These are phyloP conservation scores for Irpex sp. DNA, from an alignment of 1,284 basidiomycete genomes.

Conservation along the genomic window DNA sequence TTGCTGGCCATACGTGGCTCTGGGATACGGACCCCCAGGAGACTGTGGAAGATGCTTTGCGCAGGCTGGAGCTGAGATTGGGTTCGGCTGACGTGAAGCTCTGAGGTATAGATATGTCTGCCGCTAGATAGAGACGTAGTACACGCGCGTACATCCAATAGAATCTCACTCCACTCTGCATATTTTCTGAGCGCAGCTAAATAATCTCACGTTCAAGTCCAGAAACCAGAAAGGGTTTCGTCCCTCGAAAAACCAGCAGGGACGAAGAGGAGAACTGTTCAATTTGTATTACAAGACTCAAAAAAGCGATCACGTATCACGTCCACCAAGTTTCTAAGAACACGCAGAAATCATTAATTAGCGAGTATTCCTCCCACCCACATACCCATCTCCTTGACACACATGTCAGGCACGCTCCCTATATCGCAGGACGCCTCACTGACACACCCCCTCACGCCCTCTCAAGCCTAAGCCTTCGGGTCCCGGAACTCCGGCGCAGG, in stretches of 20 bases:
- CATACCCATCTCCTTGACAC: not conserved
- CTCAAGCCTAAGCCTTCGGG: not conserved
- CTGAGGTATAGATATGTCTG: not conserved
- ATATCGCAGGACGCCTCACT: no score
- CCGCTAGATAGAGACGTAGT: no score
- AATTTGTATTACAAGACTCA: not conserved
- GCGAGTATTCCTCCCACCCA: not conserved
- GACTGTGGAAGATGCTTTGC: not conserved
- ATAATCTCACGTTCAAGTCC: no score
- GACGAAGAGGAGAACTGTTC: not conserved
- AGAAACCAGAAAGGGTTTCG: not conserved
- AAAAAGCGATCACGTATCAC: not conserved
- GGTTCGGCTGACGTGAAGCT: not conserved
- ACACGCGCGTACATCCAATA: no score
- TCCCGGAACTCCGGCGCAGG: not conserved
- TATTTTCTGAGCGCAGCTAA: no score
- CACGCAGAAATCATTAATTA: not conserved
- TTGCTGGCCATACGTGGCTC: not conserved
- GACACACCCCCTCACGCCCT: not conserved
- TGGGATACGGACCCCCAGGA: not conserved
- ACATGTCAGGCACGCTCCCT: no score
- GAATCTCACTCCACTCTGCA: no score
- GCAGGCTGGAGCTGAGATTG: not conserved
- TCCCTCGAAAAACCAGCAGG: not conserved
- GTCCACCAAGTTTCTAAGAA: not conserved